phyloP scores from a whole-genome alignment of 805 yeast species.

The Metschnikowia drakensbergensis region DNA sequence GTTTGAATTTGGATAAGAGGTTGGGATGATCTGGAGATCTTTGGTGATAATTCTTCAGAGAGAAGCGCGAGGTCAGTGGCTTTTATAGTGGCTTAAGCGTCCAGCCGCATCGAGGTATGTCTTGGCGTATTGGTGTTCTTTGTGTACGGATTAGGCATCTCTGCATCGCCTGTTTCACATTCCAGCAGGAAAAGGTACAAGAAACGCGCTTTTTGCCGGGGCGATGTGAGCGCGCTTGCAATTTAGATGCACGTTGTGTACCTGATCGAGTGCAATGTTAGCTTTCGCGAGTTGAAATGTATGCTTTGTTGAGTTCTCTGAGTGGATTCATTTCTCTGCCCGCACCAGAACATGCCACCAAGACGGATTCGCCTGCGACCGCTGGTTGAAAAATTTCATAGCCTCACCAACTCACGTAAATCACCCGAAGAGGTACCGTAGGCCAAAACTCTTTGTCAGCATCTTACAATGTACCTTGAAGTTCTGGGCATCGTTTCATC shows the following conservation, averaged over 20 bases:
- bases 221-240: not conserved
- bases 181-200: not conserved
- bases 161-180: not conserved
- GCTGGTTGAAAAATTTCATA: too few relatives aligned
- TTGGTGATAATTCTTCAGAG: not conserved
- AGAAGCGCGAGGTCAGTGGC: not conserved
- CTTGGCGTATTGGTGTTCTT: not conserved
- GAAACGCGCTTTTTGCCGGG: not conserved
- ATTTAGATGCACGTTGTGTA: conserved; percentile 1
- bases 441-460: too few relatives aligned
- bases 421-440: too few relatives aligned
- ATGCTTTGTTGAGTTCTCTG: not conserved
- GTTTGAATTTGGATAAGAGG: not conserved
- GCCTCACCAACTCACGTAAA: too few relatives aligned
- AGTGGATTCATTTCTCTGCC: not conserved
- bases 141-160: not conserved
- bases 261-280: not conserved
- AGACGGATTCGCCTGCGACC: not conserved
- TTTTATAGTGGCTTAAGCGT: not conserved
- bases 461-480: too few relatives aligned
- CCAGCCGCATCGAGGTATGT: not conserved
- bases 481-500: too few relatives aligned
- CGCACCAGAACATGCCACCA: not conserved
- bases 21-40: not conserved
- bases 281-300: not conserved